phyloP scores from a whole-genome alignment of 768 basidiomycete species.

The Mycena latifolia region DNA sequence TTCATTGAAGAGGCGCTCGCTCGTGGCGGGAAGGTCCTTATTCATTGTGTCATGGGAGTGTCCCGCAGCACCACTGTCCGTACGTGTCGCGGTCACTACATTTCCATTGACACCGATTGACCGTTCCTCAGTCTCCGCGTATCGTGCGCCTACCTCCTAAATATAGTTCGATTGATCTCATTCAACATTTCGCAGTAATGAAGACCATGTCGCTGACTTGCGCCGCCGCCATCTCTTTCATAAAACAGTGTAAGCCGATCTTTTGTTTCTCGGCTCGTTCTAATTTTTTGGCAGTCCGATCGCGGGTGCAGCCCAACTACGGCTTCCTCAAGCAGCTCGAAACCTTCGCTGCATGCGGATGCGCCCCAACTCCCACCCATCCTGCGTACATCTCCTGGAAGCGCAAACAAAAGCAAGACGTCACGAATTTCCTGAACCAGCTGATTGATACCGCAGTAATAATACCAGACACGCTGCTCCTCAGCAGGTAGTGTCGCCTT shows the following conservation, averaged over 20 bases:
- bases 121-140: constrained; percentile 24
- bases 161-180: neutral
- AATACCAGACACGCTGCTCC: constrained; percentile 60
- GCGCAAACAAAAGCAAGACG: constrained; percentile 64
- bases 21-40: constrained; percentile 67
- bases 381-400: constrained; percentile 70
- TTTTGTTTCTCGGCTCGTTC: constrained; percentile 12
- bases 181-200: constrained; percentile 59
- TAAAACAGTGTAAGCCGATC: constrained; percentile 59
- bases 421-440: constrained; percentile 63
- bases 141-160: constrained; percentile 21
- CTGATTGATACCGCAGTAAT: constrained; percentile 66
- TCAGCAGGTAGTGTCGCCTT: constrained; percentile 58
- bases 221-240: constrained; percentile 58
- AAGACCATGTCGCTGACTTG: constrained; percentile 55
- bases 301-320: constrained; percentile 59
- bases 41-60: constrained; percentile 82
- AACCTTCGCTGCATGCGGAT: constrained; percentile 64
- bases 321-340: constrained; percentile 73
- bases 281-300: constrained; percentile 46
- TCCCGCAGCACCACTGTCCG: constrained; percentile 74
- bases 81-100: constrained; percentile 51
- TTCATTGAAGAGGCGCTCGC: constrained; percentile 74
- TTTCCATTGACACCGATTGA: neutral
- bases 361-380: constrained; percentile 56